Base-by-base conservation (phyloP, 768 basidiomycete species). In the Calocera viscosa region DNA sequence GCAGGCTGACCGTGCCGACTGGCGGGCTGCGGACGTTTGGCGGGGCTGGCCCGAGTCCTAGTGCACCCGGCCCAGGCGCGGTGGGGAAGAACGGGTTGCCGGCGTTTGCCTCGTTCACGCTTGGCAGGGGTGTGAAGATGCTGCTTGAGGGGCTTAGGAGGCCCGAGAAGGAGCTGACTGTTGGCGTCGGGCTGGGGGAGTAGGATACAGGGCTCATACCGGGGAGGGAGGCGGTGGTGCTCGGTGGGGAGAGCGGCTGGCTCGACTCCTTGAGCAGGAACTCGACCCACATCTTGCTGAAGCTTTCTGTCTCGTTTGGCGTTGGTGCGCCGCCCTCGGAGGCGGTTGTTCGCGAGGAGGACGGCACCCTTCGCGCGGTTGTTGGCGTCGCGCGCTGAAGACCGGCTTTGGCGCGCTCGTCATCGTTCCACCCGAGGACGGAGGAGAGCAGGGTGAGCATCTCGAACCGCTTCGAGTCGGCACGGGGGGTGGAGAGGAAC, bases 261-360 rank as follows among this genome's bases (percentile, higher is more conserved):
- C 83, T 80, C 0, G 94, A 88, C 78, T 99, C 95, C 26, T 93
- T 95, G 69, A 99, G 86, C 2, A 99, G 82, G 74, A 95, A 99
- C 76, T 99, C 96, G 60, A 99, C 95, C 88, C 94, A 99, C 12
- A 97, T 83, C 60, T 94, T 90, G 40, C 92, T 94, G 78, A 99
- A 99, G 0, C 93, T 95, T 41, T 80, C 77, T 60, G 53, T 60
- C 28, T 70, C 68, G 70, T 69, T 68, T 14, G 49, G 40, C 22
- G 63, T 40, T 35, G 40, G 38, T 35, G 65, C 49, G 24, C 41
- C 33, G 40, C 39, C 19, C 33, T 22, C 66, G 12, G 77, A 78
- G 32, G 64, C 65, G 16, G 75, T 76, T 7, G 75, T 68, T 24
- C 78, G 77, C 26, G 76, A 76, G 24, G 75, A 71, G 17, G 72